Base-by-base conservation (phyloP, 2,329 filamentous ascomycete genomes). In the Diaporthe amygdali region DNA sequence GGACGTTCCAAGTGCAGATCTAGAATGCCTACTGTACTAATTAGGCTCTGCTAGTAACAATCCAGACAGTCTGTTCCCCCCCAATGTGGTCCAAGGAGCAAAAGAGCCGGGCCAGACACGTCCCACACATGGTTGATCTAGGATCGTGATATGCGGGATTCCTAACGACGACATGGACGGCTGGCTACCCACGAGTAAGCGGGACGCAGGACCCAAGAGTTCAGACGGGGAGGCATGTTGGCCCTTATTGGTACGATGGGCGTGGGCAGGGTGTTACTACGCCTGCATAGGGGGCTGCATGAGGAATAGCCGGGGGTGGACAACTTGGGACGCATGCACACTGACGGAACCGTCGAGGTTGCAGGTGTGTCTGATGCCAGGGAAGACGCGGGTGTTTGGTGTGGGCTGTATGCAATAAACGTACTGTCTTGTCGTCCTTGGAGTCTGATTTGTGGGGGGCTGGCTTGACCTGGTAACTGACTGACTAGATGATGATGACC, bases 331-430 rank as follows among this genome's bases (percentile, higher is more conserved):
- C 55, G 41, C 41, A 64, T 64, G 59, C 59, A 64, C 30, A 64
- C 44, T 64, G 59, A 64, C 59, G 59, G 59, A 64, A 64, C 59
- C 59, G 59, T 64, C 44, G 44, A 25, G 59, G 59, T 64, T 64
- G 59, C 59, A 64, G 59, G 44, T 64, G 20, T 64, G 59, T 64
- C 59, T 64, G 59, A 49, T 49, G 59, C 44, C 59, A 64, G 59
- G 59, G 59, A 49, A 27, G 41, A 4, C 30, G 44, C n/a, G 12
- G 30, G 59, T 27, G 59, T 64, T 49, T 64, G 59, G 30, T n/a
- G 59, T 49, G 44, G 30, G 17, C 44, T 64, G 59, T 15, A 30
- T 25, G 44, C 30, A 25, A 27, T 9, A 15, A 41, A n/a, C 25
- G 20, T n/a, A 17, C 20, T 47, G 44, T n/a, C 22, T 15, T 20